Evolutionary conservation across 805 yeast species (phyloP), one percentile per base, ranked within the genome.

Genomic region (Teunomyces gatunensis): DNA sequence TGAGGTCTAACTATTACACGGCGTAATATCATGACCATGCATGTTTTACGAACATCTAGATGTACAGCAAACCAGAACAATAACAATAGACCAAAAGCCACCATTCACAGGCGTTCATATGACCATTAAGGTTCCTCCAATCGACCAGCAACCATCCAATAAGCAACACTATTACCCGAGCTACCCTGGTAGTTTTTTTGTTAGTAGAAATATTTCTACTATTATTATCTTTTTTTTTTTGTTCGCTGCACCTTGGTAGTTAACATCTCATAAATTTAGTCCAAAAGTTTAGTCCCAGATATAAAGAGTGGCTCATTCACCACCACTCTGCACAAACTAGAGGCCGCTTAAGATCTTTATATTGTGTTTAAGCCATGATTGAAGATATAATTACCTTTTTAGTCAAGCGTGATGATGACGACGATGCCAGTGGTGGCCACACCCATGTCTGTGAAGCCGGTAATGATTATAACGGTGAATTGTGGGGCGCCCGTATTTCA

Each of bases 401-500:
- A 11, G 35, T 51, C 5, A 61, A 52, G 48, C 60, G 72, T 49
- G 58, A 60, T 15, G 28, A 11, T 42, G 27, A 11, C 29, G 27
- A 15, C 25, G 45, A 40, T 17, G 44, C n/a, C 13, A 13, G 13
- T 25, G 44, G 13, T 17, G n/a, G 9, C n/a, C 34, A 27, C 10
- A 3, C 18, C 5, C 43, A 28, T n/a, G 34, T 39, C 12, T 80
- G 84, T 60, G 66, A 61, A 0, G 50, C 59, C 4, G 65, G 58
- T 3, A 77, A 71, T 51, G 81, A 75, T 9, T 79, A 71, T 52
- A 64, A 75, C 48, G 83, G 80, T 9, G 54, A 54, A 45, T 50
- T 53, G 25, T 56, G 66, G 66, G 76, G 74, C 3, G 74, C 77
- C 45, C 71, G 90, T 56, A 79, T 85, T 48, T 81, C 87, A 2